Conservation (phyloP, 305 asterid species). For the Euphrasia arctica region DNA sequence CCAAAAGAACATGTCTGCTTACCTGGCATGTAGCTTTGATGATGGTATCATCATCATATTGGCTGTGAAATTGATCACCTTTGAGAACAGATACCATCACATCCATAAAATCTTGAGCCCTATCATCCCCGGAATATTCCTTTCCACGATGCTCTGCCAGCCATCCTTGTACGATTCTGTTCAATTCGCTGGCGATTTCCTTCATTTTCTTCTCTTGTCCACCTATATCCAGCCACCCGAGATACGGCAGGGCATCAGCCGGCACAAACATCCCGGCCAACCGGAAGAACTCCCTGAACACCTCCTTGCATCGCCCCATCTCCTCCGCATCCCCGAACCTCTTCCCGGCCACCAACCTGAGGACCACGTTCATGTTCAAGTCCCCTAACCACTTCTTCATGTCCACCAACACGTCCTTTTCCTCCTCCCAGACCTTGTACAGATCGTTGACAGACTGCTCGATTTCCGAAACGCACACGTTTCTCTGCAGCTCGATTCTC, state of each 20-base stretch:
- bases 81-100: neutral
- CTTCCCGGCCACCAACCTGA: neutral
- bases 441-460: conserved; percentile 16
- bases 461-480: neutral
- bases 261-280: neutral
- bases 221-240: conserved; percentile 1
- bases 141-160: neutral
- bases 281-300: neutral
- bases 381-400: conserved; percentile 21
- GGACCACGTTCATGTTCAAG: neutral
- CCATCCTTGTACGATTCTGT: neutral
- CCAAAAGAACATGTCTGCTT: neutral
- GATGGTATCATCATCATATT: conserved; percentile 2
- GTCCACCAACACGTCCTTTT: conserved; percentile 27
- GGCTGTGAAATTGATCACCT: neutral
- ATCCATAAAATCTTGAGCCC: neutral
- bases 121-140: neutral
- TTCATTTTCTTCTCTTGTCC: conserved; percentile 1
- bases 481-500: neutral
- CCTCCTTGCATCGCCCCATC: no score
- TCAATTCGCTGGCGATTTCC: neutral
- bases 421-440: conserved; percentile 24
- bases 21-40: conserved; percentile 9
- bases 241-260: neutral
- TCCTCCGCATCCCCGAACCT: neutral